These are phyloP conservation scores for Lentinus tigrinus DNA, from an alignment of 768 basidiomycete species.

Conservation along the genomic window DNA sequence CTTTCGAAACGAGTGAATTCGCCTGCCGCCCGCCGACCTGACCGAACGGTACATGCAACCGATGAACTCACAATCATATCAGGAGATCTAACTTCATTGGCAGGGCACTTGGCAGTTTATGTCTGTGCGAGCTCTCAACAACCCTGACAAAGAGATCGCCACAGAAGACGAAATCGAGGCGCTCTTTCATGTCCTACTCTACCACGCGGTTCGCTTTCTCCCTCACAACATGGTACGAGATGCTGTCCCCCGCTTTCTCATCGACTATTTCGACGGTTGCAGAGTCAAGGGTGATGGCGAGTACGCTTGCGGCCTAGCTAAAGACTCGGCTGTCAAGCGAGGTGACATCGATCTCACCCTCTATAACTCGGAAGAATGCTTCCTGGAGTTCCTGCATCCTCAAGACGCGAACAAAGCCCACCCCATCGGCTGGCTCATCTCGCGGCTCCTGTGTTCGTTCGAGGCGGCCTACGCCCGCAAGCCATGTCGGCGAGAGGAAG, in stretches of 20 bases:
- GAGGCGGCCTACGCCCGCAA: too few relatives aligned
- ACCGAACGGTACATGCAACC: not conserved
- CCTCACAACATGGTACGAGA: constrained; percentile 9
- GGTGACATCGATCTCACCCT: not conserved
- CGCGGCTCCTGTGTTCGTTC: too few relatives aligned
- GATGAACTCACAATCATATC: too few relatives aligned
- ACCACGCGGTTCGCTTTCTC: constrained; percentile 10
- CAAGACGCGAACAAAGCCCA: not conserved
- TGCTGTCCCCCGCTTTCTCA: constrained; percentile 1
- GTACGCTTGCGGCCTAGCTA: not conserved
- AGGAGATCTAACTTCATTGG: too few relatives aligned
- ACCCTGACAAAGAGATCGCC: not conserved
- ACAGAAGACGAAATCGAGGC: constrained; percentile 9
- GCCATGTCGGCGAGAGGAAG: too few relatives aligned
- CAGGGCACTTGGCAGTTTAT: constrained; percentile 13
- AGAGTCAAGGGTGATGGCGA: not conserved
- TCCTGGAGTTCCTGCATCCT: not conserved
- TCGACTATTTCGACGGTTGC: constrained; percentile 6
- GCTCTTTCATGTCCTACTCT: constrained; percentile 3
- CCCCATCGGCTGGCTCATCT: too few relatives aligned
- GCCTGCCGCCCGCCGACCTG: not conserved
- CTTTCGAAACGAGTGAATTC: not conserved
- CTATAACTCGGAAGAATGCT: not conserved
- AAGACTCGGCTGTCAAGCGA: not conserved
- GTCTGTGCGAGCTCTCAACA: not conserved